Conservation (phyloP, 2,329 filamentous ascomycete genomes). For the Chlorencoelia australis region DNA sequence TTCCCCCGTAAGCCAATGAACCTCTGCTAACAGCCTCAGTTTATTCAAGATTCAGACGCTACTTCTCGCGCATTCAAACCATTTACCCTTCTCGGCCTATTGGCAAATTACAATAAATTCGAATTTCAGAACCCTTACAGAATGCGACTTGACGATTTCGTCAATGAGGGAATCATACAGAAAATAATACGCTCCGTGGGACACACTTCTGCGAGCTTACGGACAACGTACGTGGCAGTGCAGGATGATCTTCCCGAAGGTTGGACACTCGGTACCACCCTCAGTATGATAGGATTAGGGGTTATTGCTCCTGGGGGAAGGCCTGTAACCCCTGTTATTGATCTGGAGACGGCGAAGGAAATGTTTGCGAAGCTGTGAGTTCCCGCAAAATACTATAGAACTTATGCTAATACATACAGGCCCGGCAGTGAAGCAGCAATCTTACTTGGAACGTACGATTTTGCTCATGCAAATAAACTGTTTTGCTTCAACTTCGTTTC, state of each 20-base stretch:
- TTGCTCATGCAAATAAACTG: constrained; percentile 86
- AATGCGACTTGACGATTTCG: constrained; percentile 84
- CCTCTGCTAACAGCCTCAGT: constrained; percentile 36
- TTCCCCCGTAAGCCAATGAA: neutral
- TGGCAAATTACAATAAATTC: constrained; percentile 99
- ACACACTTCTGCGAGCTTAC: constrained; percentile 54
- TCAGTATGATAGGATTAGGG: constrained; percentile 78
- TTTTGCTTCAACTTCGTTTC: constrained; percentile 81
- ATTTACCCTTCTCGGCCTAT: constrained; percentile 72
- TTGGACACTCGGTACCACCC: constrained; percentile 73
- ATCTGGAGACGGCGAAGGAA: constrained; percentile 70
- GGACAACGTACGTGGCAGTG: constrained; percentile 71
- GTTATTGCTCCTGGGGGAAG: constrained; percentile 61
- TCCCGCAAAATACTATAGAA: neutral
- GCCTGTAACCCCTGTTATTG: constrained; percentile 50
- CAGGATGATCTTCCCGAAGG: constrained; percentile 85
- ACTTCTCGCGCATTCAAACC: constrained; percentile 57
- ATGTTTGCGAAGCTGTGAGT: constrained; percentile 71
- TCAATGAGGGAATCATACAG: constrained; percentile 79
- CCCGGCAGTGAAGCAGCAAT: constrained; percentile 72
- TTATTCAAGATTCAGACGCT: constrained; percentile 69
- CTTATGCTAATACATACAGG: constrained; percentile 35
- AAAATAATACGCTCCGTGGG: constrained; percentile 73
- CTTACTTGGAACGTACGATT: constrained; percentile 82
- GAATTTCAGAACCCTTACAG: constrained; percentile 97